Evolutionary conservation across 1,284 basidiomycete genomes (phyloP).

Genomic region (Pseudozyma pruni): DNA sequence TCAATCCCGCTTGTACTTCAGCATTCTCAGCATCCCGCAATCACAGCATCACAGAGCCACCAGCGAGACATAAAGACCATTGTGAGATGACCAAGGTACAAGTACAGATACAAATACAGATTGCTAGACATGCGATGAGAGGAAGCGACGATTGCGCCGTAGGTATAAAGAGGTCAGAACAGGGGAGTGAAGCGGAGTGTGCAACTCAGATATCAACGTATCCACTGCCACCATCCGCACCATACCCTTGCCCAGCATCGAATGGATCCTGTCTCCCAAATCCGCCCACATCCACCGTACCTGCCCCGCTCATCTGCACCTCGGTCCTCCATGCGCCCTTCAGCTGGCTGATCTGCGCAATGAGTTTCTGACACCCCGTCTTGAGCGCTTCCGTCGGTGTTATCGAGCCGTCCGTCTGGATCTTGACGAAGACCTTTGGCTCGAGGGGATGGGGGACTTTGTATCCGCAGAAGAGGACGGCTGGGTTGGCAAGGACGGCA

Average conservation of each 20-base stretch:
- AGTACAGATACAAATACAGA: conserved; percentile 36
- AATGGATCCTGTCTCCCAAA: conserved; percentile 40
- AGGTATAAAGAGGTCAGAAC: conserved; percentile 27
- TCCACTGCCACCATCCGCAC: conserved; percentile 30
- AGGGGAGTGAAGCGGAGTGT: background rate
- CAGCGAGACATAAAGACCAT: too few species aligned
- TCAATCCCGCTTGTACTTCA: too few species aligned
- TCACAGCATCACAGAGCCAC: background rate
- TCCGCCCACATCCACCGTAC: conserved; percentile 38
- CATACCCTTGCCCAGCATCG: conserved; percentile 34
- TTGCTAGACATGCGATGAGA: conserved; percentile 6
- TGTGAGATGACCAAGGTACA: conserved; percentile 2
- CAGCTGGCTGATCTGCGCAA: conserved; percentile 75
- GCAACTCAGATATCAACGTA: conserved; percentile 51
- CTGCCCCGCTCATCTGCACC: conserved; percentile 67
- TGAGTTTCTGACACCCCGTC: conserved; percentile 83
- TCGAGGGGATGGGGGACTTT: conserved; percentile 96
- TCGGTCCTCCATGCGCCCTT: conserved; percentile 71
- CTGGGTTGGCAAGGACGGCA: conserved; percentile 62
- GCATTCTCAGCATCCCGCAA: too few species aligned
- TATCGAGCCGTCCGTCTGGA: conserved; percentile 89
- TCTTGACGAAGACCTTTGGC: conserved; percentile 90
- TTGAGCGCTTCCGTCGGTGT: conserved; percentile 87
- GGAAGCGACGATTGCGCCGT: conserved; percentile 2
- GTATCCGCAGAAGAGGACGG: conserved; percentile 90